Conservation (phyloP, 345 rosid species). For the Salix viminalis region DNA sequence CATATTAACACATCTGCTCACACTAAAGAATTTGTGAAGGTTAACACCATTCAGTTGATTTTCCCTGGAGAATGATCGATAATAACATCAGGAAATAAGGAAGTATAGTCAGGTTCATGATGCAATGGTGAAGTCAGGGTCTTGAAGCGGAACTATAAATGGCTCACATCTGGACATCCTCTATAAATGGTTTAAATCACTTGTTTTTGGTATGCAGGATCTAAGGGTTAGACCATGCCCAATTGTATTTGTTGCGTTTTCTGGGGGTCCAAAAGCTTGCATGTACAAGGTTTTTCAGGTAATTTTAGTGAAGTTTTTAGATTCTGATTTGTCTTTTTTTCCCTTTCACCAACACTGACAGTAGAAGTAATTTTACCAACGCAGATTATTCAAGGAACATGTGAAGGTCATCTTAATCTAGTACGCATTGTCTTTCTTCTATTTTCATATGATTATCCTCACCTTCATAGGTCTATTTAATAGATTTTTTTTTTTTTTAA, state of each 20-base stretch:
- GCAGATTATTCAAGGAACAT: conserved; percentile 56
- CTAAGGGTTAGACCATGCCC: conserved; percentile 63
- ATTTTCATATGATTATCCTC: background rate
- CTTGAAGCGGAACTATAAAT: too few species aligned
- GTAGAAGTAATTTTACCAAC: conserved; percentile 13
- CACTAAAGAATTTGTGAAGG: too few species aligned
- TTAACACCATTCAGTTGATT: too few species aligned
- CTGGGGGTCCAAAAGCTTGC: conserved; percentile 89
- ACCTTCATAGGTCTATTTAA: background rate
- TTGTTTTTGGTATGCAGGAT: conserved; percentile 35
- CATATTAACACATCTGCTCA: too few species aligned
- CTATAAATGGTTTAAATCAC: too few species aligned
- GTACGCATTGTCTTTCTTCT: conserved; percentile 29
- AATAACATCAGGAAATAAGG: too few species aligned
- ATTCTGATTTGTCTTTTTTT: background rate
- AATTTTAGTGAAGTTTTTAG: background rate
- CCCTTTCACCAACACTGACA: background rate
- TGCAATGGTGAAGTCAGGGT: too few species aligned
- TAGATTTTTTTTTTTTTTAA: conserved; percentile 4
- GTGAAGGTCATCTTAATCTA: conserved; percentile 56
- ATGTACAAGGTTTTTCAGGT: conserved; percentile 88
- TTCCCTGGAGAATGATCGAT: too few species aligned
- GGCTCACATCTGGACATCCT: too few species aligned
- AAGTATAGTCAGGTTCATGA: too few species aligned
- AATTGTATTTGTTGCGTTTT: conserved; percentile 68